Percentiles rank a stretch among this genome's conserved stretches.
phyloP scores from a whole-genome alignment of 495 filamentous ascomycete genomes.

The Amniculicola lignicola region DNA sequence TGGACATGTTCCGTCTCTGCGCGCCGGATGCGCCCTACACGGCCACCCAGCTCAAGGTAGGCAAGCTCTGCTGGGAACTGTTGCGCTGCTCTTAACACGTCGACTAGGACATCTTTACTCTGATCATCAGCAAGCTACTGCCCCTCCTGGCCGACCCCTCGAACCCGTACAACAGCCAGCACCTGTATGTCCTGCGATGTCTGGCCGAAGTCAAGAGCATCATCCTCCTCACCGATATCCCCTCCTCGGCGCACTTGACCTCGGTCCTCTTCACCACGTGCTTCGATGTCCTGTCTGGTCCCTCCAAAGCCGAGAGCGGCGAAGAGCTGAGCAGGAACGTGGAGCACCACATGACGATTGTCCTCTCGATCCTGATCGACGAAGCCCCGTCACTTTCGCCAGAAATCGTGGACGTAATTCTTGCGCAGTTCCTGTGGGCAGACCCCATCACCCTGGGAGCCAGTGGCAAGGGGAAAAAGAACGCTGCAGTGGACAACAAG shows the following conservation, averaged over 20 bases:
- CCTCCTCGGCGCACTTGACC: conserved; percentile 70
- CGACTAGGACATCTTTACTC: conserved; percentile 82
- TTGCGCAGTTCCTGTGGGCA: conserved; percentile 90
- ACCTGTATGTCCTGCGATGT: conserved; percentile 83
- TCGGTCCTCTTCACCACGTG: conserved; percentile 77
- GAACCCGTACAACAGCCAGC: conserved; percentile 86
- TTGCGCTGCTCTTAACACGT: conserved; percentile 4
- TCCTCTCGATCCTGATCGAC: conserved; percentile 81
- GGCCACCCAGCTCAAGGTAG: conserved; percentile 80
- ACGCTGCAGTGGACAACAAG: conserved; percentile 60
- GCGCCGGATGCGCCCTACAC: conserved; percentile 96
- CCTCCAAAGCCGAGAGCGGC: conserved; percentile 66
- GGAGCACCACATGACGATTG: conserved; percentile 82
- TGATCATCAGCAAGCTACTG: conserved; percentile 77
- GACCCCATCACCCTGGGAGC: conserved; percentile 56
- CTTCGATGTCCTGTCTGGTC: conserved; percentile 88
- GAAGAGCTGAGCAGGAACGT: conserved; percentile 86
- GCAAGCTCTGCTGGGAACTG: not conserved
- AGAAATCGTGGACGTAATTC: conserved; percentile 86
- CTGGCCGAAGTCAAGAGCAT: conserved; percentile 92
- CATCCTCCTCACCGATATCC: conserved; percentile 87
- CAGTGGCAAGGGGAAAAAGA: conserved; percentile 54
- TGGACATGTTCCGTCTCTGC: conserved; percentile 90
- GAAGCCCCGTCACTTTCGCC: conserved; percentile 76
- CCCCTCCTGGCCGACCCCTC: conserved; percentile 83